Evolutionary conservation across 345 rosid species (phyloP), one percentile per base, ranked within the genome.

Genomic region (Linum lewisii): DNA sequence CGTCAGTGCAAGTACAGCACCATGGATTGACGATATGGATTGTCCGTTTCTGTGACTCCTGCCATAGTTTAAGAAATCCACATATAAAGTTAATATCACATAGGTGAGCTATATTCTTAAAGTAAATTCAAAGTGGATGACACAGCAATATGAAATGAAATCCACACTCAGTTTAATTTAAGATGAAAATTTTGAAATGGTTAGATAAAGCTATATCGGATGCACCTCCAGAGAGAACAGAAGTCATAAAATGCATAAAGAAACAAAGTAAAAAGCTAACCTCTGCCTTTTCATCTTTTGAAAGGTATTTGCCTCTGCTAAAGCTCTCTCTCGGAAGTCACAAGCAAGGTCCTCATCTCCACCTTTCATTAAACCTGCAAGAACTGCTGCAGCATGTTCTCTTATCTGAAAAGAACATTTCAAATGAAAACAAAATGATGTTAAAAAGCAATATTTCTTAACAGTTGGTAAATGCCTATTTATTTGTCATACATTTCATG

Each of bases 351-450:
- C 79, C 75, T 82, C 88, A 75, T 89, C 94, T 54, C 89, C 99
- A 49, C 97, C 97, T 77, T 93, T 93, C 94, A 87, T 80, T 65
- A 93, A 72, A 61, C 97, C 97, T 49, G 97, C 99, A 63, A 93
- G 81, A 76, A 93, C 97, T 38, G 95, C 88, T 24, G 97, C 97
- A 26, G 97, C 95, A 74, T 89, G 99, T 84, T 93, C 99, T 62
- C 99, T 86, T 66, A 93, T 94, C 99, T 93, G 73, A 51, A 3
- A 51, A 71, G 66, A 25, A 62, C 59, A 57, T 47, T 55, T 36
- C 16, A 38, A 54, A 21, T 57, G 37, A 21, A 50, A 53, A 22
- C 36, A 36, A 3, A 24, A 24, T 24, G 22, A 18, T 20, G 24
- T 15, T 34, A 34, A 42, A 42, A 42, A 16, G 9, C 47, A 11